phyloP scores from a whole-genome alignment of 352 stramenopile genomes.

The Phytopythium kandeliae region DNA sequence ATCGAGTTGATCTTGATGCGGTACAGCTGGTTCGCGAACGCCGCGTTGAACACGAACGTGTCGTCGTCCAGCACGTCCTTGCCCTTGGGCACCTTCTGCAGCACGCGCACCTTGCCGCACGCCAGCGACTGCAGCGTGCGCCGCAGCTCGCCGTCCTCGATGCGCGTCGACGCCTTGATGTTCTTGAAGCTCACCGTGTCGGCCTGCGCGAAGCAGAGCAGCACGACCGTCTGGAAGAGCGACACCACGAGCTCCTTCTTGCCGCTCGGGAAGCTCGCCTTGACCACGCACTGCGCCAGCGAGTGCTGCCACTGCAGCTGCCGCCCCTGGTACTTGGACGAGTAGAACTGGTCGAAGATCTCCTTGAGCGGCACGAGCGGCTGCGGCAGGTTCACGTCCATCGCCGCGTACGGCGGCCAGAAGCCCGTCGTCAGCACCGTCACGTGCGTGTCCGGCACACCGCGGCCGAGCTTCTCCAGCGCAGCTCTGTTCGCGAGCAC shows the following conservation, averaged over 20 bases:
- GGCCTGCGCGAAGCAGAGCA: conserved; percentile 96
- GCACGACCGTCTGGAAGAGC: conserved; percentile 98
- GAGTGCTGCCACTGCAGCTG: conserved; percentile 96
- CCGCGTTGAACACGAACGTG: conserved; percentile 92
- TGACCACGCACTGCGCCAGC: conserved; percentile 85
- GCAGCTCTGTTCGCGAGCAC: conserved; percentile 44
- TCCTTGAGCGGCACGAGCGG: conserved; percentile 76
- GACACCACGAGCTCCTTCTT: conserved; percentile 88
- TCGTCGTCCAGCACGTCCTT: conserved; percentile 95
- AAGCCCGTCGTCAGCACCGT: conserved; percentile 89
- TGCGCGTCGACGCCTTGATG: conserved; percentile 87
- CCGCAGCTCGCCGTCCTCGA: conserved; percentile 85
- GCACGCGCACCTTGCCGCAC: conserved; percentile 96
- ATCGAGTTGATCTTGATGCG: conserved; percentile 91
- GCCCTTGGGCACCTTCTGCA: conserved; percentile 97
- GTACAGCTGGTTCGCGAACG: conserved; percentile 93
- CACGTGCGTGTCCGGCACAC: conserved; percentile 92
- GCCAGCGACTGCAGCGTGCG: conserved; percentile 97
- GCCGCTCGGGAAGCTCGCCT: conserved; percentile 70
- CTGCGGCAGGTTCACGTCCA: conserved; percentile 87
- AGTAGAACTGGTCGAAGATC: conserved; percentile 94
- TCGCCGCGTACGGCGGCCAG: conserved; percentile 82
- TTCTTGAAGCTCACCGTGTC: conserved; percentile 80
- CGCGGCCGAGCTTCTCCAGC: conserved; percentile 36
- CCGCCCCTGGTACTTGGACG: conserved; percentile 90